Evolutionary conservation across 441 rosid genomes (phyloP), one percentile per base, ranked within the genome.

Genomic region (Bocquillonia castaneifolia): DNA sequence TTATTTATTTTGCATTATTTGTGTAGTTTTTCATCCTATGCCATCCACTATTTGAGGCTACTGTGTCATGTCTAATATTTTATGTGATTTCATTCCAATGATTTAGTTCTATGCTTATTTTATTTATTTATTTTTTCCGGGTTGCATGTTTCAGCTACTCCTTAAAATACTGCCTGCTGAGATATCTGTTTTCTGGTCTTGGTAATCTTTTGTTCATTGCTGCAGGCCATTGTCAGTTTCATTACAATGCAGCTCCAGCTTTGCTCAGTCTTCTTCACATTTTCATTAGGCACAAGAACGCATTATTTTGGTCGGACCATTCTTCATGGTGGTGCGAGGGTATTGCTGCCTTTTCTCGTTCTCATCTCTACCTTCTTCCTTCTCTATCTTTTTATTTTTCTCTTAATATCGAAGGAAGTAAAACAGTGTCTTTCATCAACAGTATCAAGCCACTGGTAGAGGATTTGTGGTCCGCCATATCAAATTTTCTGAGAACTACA

Each of bases 321-420:
- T 72, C 98, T 92, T 76, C 99, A 95, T 80, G 99, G 99, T 64
- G 98, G 99, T 70, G 99, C 98, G 54, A 82, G 96, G 85, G 99
- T 92, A 82, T 60, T 77, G 73, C 66, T 76, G n/a, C 69, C 59
- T 47, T 34, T 10, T 47, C 34, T 56, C 48, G 14, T 37, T 48
- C 48, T 63, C 44, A n/a, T n/a, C n/a, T n/a, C n/a, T n/a, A n/a
- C 17, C 55, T 63, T 10, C 6, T 14, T 26, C 32, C 52, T 39
- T 7, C 17, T 32, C 44, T 58, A 44, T 28, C 59, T 54, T 62
- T 47, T 18, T 59, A 63, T 56, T 56, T 40, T 37, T 22, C 36
- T n/a, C 13, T 42, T 67, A 58, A 25, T 44, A 29, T 67, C 64
- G 60, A 62, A 76, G 65, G 48, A 67, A 59, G 52, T 74, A 64